phyloP scores from a whole-genome alignment of 768 basidiomycete species.

The Russula sp. region DNA sequence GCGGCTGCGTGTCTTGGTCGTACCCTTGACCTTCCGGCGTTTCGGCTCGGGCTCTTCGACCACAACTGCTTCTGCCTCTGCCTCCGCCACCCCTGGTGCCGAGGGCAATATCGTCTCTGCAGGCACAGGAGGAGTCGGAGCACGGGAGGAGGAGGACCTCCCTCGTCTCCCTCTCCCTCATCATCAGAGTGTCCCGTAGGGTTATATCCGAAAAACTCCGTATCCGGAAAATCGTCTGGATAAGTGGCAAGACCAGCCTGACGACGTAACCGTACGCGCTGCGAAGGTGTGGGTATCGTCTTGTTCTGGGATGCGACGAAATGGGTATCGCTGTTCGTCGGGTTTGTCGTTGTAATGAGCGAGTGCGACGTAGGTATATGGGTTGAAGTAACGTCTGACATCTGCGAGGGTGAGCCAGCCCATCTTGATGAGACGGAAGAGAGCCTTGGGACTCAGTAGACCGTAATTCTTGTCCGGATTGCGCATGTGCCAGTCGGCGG shows the following conservation, averaged over 20 bases:
- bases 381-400: slow-evolving; percentile 32
- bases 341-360: slow-evolving; percentile 31
- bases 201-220: slow-evolving; percentile 29
- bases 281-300: slow-evolving; percentile 32
- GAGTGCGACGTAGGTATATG: slow-evolving; percentile 30
- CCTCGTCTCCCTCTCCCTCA: neutral
- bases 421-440: slow-evolving; percentile 34
- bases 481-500: slow-evolving; percentile 36
- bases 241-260: slow-evolving; percentile 15
- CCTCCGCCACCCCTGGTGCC: no score
- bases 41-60: slow-evolving; percentile 16
- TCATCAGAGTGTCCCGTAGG: slow-evolving; percentile 15
- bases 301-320: slow-evolving; percentile 23
- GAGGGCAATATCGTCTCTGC: neutral
- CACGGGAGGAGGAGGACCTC: neutral
- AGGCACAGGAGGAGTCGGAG: neutral
- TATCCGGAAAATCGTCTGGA: slow-evolving; percentile 32
- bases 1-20: slow-evolving; percentile 5
- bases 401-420: slow-evolving; percentile 35
- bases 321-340: slow-evolving; percentile 32
- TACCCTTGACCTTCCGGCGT: slow-evolving; percentile 10
- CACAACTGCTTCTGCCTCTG: neutral
- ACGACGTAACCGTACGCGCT: slow-evolving; percentile 30
- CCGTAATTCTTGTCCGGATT: slow-evolving; percentile 19
- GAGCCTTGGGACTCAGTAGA: slow-evolving; percentile 29